A percentile compares a stretch with the other conserved stretches of the same genome.
Conservation (phyloP, 2,329 filamentous ascomycete genomes). For the Cordyceps pruinosa region DNA sequence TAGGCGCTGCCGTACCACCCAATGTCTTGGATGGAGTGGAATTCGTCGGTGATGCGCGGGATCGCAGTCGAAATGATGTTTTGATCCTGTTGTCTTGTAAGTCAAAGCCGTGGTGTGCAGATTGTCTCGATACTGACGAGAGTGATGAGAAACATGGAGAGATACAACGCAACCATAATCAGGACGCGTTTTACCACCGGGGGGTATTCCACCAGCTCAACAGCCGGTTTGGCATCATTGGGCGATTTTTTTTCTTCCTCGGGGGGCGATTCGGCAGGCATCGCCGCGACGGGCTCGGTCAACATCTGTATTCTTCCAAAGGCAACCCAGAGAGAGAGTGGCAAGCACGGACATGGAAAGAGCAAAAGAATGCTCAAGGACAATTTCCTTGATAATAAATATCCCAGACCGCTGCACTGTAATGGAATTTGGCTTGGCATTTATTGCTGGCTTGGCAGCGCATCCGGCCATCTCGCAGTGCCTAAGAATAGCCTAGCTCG, state of each 20-base stretch:
- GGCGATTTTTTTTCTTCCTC: not conserved
- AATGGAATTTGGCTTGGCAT: too few relatives aligned
- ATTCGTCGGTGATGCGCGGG: conserved; percentile 28
- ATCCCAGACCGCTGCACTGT: too few relatives aligned
- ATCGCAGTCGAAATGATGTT: conserved; percentile 33
- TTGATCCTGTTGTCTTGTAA: conserved; percentile 21
- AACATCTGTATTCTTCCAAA: too few relatives aligned
- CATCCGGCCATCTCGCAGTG: too few relatives aligned
- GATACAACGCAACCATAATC: not conserved
- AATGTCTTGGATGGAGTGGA: conserved; percentile 34
- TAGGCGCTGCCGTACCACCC: conserved; percentile 40
- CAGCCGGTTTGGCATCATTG: not conserved
- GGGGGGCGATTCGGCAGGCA: not conserved
- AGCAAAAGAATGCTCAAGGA: too few relatives aligned
- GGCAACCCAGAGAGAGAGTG: too few relatives aligned
- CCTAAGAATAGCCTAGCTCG: not conserved
- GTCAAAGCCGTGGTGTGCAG: not conserved
- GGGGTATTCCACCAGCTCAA: not conserved
- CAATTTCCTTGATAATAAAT: too few relatives aligned
- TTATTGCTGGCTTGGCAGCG: not conserved
- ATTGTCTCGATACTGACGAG: conserved; percentile 18
- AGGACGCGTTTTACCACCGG: not conserved
- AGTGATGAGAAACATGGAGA: conserved; percentile 41
- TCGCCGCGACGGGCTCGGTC: not conserved
- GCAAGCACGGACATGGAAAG: too few relatives aligned